A percentile compares a stretch with the other conserved stretches of the same genome.
phyloP scores from a whole-genome alignment of 1,284 basidiomycete genomes.

The Irpex rosettiformis region DNA sequence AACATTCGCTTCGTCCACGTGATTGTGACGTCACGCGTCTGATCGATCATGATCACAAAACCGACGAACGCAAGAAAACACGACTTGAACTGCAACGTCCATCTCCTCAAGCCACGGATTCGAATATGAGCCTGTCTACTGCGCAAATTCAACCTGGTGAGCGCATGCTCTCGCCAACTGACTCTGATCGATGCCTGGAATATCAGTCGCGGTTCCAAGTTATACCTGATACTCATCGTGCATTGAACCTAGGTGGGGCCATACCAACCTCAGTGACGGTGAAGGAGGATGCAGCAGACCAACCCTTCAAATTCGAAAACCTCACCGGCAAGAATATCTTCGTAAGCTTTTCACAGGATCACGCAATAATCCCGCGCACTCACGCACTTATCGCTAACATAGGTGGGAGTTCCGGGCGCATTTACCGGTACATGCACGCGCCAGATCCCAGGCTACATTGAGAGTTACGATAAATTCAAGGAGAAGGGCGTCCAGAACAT shows the following conservation, averaged over 20 bases:
- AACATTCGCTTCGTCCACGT: neutral
- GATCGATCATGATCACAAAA: neutral
- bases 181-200: neutral
- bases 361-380: neutral
- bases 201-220: neutral
- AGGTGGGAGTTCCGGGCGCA: conserved; percentile 61
- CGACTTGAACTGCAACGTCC: neutral
- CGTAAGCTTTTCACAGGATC: conserved; percentile 33
- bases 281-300: conserved; percentile 53
- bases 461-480: conserved; percentile 58
- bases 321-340: conserved; percentile 69
- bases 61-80: neutral
- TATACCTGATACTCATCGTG: neutral
- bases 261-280: conserved; percentile 43
- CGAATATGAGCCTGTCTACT: conserved; percentile 37
- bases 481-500: conserved; percentile 67
- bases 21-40: neutral
- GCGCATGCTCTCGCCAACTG: neutral
- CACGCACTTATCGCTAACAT: neutral
- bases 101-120: neutral
- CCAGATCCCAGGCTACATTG: conserved; percentile 67
- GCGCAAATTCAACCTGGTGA: conserved; percentile 48
- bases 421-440: conserved; percentile 52
- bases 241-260: conserved; percentile 15
- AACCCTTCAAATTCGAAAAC: conserved; percentile 42